Evolutionary conservation across 768 basidiomycete species (phyloP).

Genomic region (Leucosporidium yakuticum): DNA sequence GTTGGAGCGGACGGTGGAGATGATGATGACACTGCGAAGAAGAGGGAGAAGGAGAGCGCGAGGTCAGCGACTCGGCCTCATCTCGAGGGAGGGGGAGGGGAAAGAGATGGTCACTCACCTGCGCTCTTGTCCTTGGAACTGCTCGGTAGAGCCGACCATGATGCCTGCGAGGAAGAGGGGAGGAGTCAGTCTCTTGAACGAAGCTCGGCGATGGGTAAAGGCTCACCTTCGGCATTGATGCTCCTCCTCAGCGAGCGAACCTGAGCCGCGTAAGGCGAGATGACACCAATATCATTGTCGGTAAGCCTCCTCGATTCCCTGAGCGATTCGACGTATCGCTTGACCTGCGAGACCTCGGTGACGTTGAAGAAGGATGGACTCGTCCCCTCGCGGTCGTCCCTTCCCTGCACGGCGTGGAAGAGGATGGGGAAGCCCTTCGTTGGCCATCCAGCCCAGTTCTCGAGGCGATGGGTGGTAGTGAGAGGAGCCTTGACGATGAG

Average conservation of each 20-base stretch:
- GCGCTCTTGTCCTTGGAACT: constrained; percentile 26
- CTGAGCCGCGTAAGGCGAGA: constrained; percentile 17
- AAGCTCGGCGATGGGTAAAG: too few species aligned
- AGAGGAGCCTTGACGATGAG: constrained; percentile 35
- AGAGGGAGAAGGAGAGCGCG: too few species aligned
- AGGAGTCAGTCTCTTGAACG: too few species aligned
- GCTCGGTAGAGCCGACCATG: constrained; percentile 27
- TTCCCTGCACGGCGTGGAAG: constrained; percentile 37
- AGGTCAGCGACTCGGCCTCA: too few species aligned
- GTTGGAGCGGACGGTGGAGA: constrained; percentile 38
- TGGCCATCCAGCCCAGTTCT: constrained; percentile 38
- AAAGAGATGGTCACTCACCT: constrained; percentile 2
- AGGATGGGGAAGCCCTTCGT: constrained; percentile 39
- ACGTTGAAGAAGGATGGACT: constrained; percentile 41
- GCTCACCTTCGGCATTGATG: background rate
- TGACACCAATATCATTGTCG: constrained; percentile 21
- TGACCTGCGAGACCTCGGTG: constrained; percentile 34
- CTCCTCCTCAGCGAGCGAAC: constrained; percentile 3
- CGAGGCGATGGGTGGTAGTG: background rate
- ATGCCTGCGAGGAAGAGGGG: background rate
- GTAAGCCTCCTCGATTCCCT: background rate
- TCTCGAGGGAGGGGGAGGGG: too few species aligned
- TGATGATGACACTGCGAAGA: constrained; percentile 24
- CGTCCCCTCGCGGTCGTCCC: constrained; percentile 42
- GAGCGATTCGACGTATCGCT: background rate